Conservation (phyloP, 2,329 filamentous ascomycete genomes). For the Cladosporium colombiae region DNA sequence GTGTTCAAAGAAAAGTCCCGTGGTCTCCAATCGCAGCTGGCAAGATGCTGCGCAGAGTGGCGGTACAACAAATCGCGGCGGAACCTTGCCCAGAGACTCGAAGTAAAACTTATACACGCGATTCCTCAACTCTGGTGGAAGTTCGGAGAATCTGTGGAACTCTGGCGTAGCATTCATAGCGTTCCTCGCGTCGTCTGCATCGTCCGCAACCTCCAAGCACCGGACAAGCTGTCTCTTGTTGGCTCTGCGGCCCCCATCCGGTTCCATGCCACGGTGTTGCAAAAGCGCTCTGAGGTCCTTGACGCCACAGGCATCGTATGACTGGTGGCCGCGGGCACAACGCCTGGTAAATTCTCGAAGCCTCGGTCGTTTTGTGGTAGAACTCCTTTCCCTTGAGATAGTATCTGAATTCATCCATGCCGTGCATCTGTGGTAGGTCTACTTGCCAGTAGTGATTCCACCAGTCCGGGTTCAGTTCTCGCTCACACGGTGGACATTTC, state of each 20-base stretch:
- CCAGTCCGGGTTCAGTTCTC: not conserved
- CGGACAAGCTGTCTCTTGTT: not conserved
- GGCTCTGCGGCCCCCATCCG: not conserved
- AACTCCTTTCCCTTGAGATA: not conserved
- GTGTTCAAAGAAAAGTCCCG: not conserved
- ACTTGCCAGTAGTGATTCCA: not conserved
- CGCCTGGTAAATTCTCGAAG: not conserved
- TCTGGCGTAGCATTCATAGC: too few species aligned
- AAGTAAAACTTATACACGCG: not conserved
- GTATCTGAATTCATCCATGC: not conserved
- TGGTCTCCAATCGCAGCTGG: not conserved
- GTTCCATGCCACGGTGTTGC: too few species aligned
- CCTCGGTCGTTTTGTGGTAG: not conserved
- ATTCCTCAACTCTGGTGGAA: not conserved
- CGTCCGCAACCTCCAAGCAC: not conserved
- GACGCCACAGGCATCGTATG: not conserved
- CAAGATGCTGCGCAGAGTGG: not conserved
- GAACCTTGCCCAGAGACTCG: not conserved
- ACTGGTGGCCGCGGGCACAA: not conserved
- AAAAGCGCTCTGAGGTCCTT: not conserved
- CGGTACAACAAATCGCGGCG: not conserved
- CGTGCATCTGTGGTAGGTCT: not conserved
- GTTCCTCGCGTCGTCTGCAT: not conserved
- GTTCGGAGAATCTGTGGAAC: not conserved
- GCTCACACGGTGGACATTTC: not conserved